Percentiles rank a stretch among this genome's conserved stretches.
phyloP scores from a whole-genome alignment of 495 filamentous ascomycete genomes.

The Friedmanniomyces simplex region DNA sequence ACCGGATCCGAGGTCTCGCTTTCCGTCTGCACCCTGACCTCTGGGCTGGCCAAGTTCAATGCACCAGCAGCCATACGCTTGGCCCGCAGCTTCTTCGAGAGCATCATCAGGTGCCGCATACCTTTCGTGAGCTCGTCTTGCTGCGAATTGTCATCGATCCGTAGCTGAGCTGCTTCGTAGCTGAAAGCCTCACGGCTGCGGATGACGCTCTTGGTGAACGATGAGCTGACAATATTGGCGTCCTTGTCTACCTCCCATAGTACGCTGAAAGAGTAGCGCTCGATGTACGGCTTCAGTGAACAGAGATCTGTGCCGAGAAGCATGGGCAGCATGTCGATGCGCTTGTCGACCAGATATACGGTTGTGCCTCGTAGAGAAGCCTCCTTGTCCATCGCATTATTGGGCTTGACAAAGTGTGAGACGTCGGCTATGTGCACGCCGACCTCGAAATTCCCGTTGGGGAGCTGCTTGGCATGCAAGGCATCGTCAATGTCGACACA shows the following conservation, averaged over 20 bases:
- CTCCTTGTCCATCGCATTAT: slow-evolving; percentile 93
- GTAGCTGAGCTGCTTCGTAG: slow-evolving; percentile 88
- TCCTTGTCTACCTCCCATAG: slow-evolving; percentile 84
- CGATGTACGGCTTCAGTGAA: slow-evolving; percentile 93
- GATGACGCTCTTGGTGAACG: slow-evolving; percentile 96
- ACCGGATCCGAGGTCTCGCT: slow-evolving; percentile 92
- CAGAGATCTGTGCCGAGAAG: slow-evolving; percentile 92
- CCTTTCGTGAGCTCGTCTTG: slow-evolving; percentile 80
- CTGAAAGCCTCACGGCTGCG: slow-evolving; percentile 95
- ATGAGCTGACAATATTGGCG: slow-evolving; percentile 68
- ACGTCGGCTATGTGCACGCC: slow-evolving; percentile 99
- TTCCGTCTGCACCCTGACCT: slow-evolving; percentile 87
- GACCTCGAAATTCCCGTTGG: slow-evolving; percentile 92
- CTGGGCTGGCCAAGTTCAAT: slow-evolving; percentile 85
- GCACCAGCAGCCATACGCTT: slow-evolving; percentile 95
- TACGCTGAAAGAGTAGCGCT: slow-evolving; percentile 92
- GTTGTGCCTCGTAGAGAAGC: slow-evolving; percentile 90
- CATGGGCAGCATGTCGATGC: slow-evolving; percentile 97
- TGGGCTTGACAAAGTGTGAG: slow-evolving; percentile 94
- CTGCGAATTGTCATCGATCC: slow-evolving; percentile 79
- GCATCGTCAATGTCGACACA: slow-evolving; percentile 99
- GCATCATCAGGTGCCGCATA: slow-evolving; percentile 75
- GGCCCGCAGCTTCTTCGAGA: slow-evolving; percentile 89
- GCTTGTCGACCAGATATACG: slow-evolving; percentile 96
- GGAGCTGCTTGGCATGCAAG: slow-evolving; percentile 70